A percentile compares a stretch with the other conserved stretches of the same genome.
Evolutionary conservation across 1,284 basidiomycete species (phyloP).

Genomic region (Puccinia horiana): DNA sequence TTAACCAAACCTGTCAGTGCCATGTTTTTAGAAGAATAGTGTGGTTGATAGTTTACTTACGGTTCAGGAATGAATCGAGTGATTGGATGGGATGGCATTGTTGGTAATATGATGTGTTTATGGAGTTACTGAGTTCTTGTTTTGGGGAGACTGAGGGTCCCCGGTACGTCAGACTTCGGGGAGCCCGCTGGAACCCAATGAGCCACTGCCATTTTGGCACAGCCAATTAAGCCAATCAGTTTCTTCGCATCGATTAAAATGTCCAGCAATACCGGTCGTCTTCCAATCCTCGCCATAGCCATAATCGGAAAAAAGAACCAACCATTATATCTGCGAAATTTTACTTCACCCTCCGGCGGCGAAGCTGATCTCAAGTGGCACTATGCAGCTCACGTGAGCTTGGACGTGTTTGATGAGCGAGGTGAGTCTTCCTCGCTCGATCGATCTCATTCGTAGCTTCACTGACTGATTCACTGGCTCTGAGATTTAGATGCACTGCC

Average conservation of each 20-base stretch:
- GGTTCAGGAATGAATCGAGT: constrained; percentile 44
- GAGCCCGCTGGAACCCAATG: not conserved
- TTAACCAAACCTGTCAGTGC: not conserved
- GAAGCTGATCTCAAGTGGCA: constrained; percentile 46
- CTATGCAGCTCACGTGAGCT: constrained; percentile 46
- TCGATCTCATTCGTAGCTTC: not conserved
- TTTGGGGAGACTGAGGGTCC: not conserved
- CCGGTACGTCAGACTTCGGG: not conserved
- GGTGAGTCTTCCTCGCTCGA: not conserved
- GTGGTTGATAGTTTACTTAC: not conserved
- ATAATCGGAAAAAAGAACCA: constrained; percentile 40
- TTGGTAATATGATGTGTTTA: not conserved
- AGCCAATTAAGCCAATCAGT: too few relatives aligned
- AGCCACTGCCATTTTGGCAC: too few relatives aligned
- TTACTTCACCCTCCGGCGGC: constrained; percentile 26
- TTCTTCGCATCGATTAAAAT: too few relatives aligned
- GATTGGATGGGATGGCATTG: constrained; percentile 39
- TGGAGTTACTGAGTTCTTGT: not conserved
- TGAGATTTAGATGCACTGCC: constrained; percentile 25
- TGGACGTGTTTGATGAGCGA: constrained; percentile 49
- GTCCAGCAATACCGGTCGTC: constrained; percentile 11
- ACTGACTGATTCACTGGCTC: too few relatives aligned
- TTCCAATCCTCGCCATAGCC: constrained; percentile 36
- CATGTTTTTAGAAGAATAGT: too few relatives aligned
- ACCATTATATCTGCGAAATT: constrained; percentile 37